Evolutionary conservation across 345 rosid genomes (phyloP).

Genomic region (Eucalyptus cloeziana): DNA sequence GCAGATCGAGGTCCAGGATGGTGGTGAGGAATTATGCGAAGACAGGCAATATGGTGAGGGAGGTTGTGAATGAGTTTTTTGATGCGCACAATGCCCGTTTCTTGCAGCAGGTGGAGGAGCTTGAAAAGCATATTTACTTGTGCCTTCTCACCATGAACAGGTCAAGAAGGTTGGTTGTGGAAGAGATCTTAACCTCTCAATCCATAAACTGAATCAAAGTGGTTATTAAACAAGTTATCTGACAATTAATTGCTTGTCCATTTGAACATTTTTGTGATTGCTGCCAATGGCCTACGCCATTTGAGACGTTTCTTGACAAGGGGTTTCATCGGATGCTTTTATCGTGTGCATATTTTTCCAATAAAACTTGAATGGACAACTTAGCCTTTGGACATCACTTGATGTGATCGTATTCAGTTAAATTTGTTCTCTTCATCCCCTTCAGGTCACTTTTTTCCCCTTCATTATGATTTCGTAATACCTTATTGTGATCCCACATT

Average conservation of each 20-base stretch:
- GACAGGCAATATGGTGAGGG: slow-evolving; percentile 33
- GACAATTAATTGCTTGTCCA: not conserved
- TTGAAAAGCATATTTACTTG: slow-evolving; percentile 54
- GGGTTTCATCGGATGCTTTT: not conserved
- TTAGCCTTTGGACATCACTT: not conserved
- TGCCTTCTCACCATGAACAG: slow-evolving; percentile 74
- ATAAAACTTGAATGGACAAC: not conserved
- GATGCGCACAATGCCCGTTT: slow-evolving; percentile 28
- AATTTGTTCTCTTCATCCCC: not conserved
- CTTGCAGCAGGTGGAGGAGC: slow-evolving; percentile 72
- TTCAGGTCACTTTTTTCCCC: not conserved
- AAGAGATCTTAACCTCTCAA: slow-evolving; percentile 13
- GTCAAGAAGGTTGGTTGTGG: slow-evolving; percentile 54
- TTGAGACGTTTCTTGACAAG: not conserved
- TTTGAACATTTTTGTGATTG: not conserved
- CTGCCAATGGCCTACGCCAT: not conserved
- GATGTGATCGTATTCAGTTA: not conserved
- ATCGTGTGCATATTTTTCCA: not conserved
- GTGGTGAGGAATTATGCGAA: slow-evolving; percentile 12
- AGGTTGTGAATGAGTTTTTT: slow-evolving; percentile 36
- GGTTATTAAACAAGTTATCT: not conserved
- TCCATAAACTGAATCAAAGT: not conserved
- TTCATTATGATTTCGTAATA: not conserved
- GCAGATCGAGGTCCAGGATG: not conserved
- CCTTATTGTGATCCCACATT: too few relatives aligned